These are phyloP conservation scores for Suillus tomentosus DNA, from an alignment of 768 basidiomycete species.

Conservation along the genomic window DNA sequence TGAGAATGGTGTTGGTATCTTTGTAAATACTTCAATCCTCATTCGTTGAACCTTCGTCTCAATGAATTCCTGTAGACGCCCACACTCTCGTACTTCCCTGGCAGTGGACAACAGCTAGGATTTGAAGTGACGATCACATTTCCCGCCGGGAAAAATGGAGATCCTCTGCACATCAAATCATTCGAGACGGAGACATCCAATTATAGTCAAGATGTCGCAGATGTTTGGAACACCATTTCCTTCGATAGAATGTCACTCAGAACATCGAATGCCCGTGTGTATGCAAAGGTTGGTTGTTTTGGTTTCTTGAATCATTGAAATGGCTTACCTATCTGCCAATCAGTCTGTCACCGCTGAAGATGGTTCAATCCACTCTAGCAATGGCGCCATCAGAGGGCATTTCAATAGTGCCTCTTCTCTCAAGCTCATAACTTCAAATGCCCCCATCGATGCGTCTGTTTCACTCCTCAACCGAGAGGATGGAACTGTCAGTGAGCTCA, in stretches of 20 bases:
- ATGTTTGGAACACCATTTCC: conserved; percentile 34
- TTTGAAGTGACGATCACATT: conserved; percentile 42
- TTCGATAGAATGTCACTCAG: conserved; percentile 41
- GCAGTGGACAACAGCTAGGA: conserved; percentile 21
- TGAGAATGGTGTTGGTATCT: conserved; percentile 35
- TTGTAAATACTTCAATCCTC: conserved; percentile 26
- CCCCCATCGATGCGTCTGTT: conserved; percentile 40
- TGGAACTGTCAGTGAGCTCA: conserved; percentile 30
- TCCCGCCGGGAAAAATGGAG: conserved; percentile 30
- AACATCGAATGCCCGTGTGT: conserved; percentile 39
- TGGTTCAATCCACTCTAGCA: conserved; percentile 39
- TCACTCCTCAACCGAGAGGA: conserved; percentile 34
- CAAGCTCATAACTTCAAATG: conserved; percentile 40
- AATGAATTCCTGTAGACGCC: conserved; percentile 35
- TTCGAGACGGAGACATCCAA: conserved; percentile 46
- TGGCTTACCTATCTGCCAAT: not conserved
- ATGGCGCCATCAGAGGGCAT: conserved; percentile 47
- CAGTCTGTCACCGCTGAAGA: conserved; percentile 37
- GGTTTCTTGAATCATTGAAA: not conserved
- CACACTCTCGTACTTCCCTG: conserved; percentile 12
- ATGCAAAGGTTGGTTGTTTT: conserved; percentile 32
- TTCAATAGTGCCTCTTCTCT: conserved; percentile 42
- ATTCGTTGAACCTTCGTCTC: not conserved
- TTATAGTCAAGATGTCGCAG: conserved; percentile 39
- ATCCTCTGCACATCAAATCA: conserved; percentile 37